A percentile compares a stretch with the other conserved stretches of the same genome.
Conservation (phyloP, 1,139 yeast genomes). For the Candida tropicalis region DNA sequence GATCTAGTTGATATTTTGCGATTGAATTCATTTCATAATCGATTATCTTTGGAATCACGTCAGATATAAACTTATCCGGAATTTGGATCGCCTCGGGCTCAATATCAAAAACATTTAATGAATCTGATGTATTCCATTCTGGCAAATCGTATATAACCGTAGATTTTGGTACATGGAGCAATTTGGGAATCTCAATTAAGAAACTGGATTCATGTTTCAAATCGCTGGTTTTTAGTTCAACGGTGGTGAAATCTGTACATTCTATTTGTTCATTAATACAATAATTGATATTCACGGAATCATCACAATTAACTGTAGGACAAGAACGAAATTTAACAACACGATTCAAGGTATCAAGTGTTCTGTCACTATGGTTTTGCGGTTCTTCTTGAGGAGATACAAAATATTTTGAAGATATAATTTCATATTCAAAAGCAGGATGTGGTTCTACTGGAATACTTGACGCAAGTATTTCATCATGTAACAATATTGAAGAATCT, state of each 20-base stretch:
- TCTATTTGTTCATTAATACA: background rate
- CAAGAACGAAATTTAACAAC: background rate
- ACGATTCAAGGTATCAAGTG: background rate
- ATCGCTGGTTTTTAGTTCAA: background rate
- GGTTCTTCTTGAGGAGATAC: background rate
- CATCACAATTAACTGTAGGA: background rate
- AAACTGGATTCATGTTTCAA: background rate
- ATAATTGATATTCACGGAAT: background rate
- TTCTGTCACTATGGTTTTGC: too few species aligned
- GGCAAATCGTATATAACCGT: background rate
- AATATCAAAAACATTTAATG: slow-evolving; percentile 5
- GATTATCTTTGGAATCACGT: background rate
- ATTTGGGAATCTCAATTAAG: background rate
- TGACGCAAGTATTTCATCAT: background rate
- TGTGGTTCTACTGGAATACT: background rate
- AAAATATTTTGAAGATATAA: slow-evolving; percentile 4
- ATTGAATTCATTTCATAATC: background rate
- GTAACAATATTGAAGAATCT: slow-evolving; percentile 3
- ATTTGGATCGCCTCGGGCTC: background rate
- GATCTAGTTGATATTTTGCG: background rate
- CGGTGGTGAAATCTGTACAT: background rate
- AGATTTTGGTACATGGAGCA: background rate
- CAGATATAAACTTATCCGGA: background rate
- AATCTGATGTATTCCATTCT: slow-evolving; percentile 6
- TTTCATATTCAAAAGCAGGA: slow-evolving; percentile 1